Conservation (phyloP, 306 rosid species). For the Gastrolobium villosum region DNA sequence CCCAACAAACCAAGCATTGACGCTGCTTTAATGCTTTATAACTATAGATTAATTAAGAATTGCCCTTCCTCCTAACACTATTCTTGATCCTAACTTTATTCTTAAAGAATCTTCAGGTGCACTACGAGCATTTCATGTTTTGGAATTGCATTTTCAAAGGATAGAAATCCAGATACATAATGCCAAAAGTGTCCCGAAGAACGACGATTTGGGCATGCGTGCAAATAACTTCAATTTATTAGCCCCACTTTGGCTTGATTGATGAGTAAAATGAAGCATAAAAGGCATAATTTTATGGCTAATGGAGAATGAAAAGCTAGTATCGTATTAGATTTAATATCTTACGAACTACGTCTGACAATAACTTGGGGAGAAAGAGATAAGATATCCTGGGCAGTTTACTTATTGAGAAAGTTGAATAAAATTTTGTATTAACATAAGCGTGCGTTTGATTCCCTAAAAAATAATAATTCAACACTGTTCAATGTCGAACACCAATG, state of each 20-base stretch:
- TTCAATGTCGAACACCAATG: too few relatives aligned
- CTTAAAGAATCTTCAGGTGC: conserved; percentile 10
- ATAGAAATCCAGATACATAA: conserved; percentile 5
- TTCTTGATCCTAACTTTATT: background rate
- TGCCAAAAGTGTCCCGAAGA: conserved; percentile 22
- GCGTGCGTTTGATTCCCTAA: background rate
- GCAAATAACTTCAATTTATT: conserved; percentile 27
- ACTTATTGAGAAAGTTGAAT: background rate
- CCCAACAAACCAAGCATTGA: conserved; percentile 56
- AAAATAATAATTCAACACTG: too few relatives aligned
- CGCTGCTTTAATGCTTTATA: conserved; percentile 17
- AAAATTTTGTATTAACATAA: conserved; percentile 1
- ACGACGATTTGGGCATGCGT: conserved; percentile 36
- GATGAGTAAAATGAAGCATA: background rate
- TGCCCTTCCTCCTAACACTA: background rate
- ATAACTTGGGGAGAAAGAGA: conserved; percentile 37
- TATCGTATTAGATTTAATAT: conserved; percentile 12
- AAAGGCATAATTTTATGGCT: background rate
- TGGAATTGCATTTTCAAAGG: background rate
- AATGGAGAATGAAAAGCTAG: background rate
- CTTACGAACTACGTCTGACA: background rate
- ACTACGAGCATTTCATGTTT: background rate
- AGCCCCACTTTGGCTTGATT: background rate
- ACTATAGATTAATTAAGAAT: background rate
- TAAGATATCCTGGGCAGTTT: background rate